Conservation (phyloP, 1,284 basidiomycete species). For the Trametes pubescens region DNA sequence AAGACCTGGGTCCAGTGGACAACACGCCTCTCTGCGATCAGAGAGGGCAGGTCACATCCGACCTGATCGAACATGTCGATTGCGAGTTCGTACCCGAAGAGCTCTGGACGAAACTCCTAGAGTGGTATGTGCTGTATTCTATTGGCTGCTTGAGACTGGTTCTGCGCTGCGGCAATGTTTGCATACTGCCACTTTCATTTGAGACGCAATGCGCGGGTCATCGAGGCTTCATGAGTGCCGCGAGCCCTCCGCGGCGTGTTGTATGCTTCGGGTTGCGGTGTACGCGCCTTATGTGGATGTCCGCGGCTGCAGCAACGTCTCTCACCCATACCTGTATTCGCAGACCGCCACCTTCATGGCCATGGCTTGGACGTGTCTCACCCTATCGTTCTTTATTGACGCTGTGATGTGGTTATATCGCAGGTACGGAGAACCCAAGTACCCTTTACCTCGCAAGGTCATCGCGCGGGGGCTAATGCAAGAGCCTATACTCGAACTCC, state of each 20-base stretch:
- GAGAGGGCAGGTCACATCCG: constrained; percentile 56
- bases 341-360: neutral
- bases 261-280: neutral
- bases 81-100: constrained; percentile 80
- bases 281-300: neutral
- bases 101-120: constrained; percentile 74
- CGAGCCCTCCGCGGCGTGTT: neutral
- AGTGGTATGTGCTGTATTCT: constrained; percentile 37
- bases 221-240: neutral
- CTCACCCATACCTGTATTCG: neutral
- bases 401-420: constrained; percentile 9
- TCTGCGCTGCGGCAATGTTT: neutral
- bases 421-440: constrained; percentile 75
- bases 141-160: neutral
- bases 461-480: constrained; percentile 64
- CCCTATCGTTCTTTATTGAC: constrained; percentile 9
- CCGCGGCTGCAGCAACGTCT: neutral
- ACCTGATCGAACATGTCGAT: constrained; percentile 70
- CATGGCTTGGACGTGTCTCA: constrained; percentile 13
- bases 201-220: neutral
- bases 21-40: constrained; percentile 70
- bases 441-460: constrained; percentile 71
- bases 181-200: neutral
- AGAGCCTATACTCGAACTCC: constrained; percentile 76
- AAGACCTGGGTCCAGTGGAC: constrained; percentile 77